phyloP scores from a whole-genome alignment of 1,284 basidiomycete species.

The Phylloboletellus chloephorus region DNA sequence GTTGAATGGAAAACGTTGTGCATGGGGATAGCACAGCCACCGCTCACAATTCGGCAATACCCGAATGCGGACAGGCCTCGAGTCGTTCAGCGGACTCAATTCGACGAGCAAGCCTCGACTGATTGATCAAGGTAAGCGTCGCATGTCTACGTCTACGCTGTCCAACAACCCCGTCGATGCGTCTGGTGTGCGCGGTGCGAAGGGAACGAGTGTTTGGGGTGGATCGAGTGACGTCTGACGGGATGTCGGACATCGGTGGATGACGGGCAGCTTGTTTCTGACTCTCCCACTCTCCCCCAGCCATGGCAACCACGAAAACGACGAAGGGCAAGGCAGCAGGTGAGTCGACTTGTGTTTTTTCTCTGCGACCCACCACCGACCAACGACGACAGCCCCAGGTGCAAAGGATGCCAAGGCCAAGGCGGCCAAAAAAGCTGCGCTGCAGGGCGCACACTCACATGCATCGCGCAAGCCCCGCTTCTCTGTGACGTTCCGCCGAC shows the following conservation, averaged over 20 bases:
- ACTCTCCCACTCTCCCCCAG: conserved; percentile 7
- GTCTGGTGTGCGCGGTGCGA: not conserved
- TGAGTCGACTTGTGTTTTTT: conserved; percentile 28
- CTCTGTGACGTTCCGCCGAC: conserved; percentile 93
- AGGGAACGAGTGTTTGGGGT: conserved; percentile 8
- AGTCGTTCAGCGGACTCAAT: conserved; percentile 1
- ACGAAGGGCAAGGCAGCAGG: conserved; percentile 57
- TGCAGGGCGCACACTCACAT: conserved; percentile 80
- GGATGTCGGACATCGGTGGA: conserved; percentile 21
- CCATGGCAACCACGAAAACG: conserved; percentile 61
- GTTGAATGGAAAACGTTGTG: too few species aligned
- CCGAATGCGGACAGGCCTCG: conserved; percentile 12
- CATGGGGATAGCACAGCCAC: conserved; percentile 23
- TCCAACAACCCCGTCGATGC: not conserved
- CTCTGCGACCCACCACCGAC: conserved; percentile 1
- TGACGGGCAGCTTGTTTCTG: too few species aligned
- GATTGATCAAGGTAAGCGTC: conserved; percentile 27
- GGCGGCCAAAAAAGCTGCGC: conserved; percentile 93
- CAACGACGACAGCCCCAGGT: conserved; percentile 14
- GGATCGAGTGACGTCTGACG: conserved; percentile 16
- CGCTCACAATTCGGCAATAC: conserved; percentile 16
- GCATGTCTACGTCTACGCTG: not conserved
- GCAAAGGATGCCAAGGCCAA: conserved; percentile 77
- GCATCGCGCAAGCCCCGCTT: conserved; percentile 80
- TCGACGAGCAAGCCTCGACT: conserved; percentile 26